These are phyloP conservation scores for Mycogone perniciosa DNA, from an alignment of 2,329 filamentous ascomycete species.

Conservation along the genomic window DNA sequence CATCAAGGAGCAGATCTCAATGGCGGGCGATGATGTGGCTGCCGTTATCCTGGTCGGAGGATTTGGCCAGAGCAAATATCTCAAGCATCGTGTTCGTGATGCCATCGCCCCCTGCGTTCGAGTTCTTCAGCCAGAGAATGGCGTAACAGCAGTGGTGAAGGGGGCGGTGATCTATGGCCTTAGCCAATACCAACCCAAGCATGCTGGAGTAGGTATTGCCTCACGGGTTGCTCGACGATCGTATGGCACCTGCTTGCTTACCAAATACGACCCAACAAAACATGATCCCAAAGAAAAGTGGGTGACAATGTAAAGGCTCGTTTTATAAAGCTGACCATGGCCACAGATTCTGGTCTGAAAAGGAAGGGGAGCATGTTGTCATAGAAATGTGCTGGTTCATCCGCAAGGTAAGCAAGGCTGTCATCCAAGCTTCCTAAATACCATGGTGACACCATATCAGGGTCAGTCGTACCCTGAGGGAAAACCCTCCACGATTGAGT, in stretches of 20 bases:
- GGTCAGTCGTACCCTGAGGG: conserved; percentile 33
- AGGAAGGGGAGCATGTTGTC: conserved; percentile 31
- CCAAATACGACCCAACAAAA: conserved; percentile 31
- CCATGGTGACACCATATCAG: conserved; percentile 15
- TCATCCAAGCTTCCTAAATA: neutral
- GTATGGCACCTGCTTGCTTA: conserved; percentile 31
- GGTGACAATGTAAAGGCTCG: conserved; percentile 10
- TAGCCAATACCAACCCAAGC: conserved; percentile 23
- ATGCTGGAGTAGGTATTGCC: conserved; percentile 25
- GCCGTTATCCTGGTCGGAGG: conserved; percentile 44
- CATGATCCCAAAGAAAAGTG: conserved; percentile 32
- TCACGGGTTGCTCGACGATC: conserved; percentile 32
- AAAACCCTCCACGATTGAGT: conserved; percentile 30
- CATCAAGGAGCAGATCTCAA: conserved; percentile 34
- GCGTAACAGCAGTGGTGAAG: conserved; percentile 45
- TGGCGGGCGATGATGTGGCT: conserved; percentile 29
- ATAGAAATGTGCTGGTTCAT: conserved; percentile 36
- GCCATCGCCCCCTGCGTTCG: conserved; percentile 30
- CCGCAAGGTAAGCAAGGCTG: conserved; percentile 25
- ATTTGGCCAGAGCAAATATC: conserved; percentile 40
- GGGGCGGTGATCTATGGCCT: conserved; percentile 42
- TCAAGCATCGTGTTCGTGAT: conserved; percentile 35
- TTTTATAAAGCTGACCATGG: conserved; percentile 12
- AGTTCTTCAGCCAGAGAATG: conserved; percentile 42
- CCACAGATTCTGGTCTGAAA: conserved; percentile 32